Evolutionary conservation across 192 early-diverging fungal genomes (phyloP), one percentile per base, ranked within the genome.

Genomic region (Coemansia sp.): DNA sequence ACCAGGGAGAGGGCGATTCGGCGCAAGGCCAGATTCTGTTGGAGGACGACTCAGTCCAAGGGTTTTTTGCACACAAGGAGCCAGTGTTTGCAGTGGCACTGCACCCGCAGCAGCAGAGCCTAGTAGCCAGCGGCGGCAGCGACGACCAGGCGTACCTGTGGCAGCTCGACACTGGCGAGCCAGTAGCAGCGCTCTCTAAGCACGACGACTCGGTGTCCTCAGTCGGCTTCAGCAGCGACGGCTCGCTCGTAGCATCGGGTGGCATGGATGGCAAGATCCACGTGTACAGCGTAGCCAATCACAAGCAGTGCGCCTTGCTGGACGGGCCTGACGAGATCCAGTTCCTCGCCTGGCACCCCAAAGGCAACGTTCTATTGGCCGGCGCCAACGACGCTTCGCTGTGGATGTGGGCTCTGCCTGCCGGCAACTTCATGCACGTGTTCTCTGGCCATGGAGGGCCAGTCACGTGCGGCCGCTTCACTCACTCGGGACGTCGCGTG

Each of bases 261-360:
- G 93, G 91, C n/a, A 93, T 99, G 95, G 95, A 97, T 64, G 97
- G 97, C 40, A 87, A 90, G 58, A 82, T 97, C 62, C 76, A 86
- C 34, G 79, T 93, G 14, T 76, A 76, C 53, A 61, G 43, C 14
- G 40, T 68, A 14, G 42, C 54, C 17, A 18, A 35, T 14, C 37
- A 53, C 35, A 21, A 50, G 39, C 53, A 43, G 34, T 69, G 63
- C 14, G 72, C 81, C 1, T 54, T 73, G 17, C 82, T 97, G 22
- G 94, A 99, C 52, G 95, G 94, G 4, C 92, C 95, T 11, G 86
- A 87, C 64, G 97, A 97, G 74, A 84, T 96, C 12, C 85, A 88
- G 86, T 99, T 95, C 94, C 46, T 97, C 18, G 73, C 90, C 65
- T 99, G 97, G 97, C 97, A 99, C 74, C 94, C 94, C 7, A 85